phyloP scores from a whole-genome alignment of 257 asterid species.

The Lantana camara region DNA sequence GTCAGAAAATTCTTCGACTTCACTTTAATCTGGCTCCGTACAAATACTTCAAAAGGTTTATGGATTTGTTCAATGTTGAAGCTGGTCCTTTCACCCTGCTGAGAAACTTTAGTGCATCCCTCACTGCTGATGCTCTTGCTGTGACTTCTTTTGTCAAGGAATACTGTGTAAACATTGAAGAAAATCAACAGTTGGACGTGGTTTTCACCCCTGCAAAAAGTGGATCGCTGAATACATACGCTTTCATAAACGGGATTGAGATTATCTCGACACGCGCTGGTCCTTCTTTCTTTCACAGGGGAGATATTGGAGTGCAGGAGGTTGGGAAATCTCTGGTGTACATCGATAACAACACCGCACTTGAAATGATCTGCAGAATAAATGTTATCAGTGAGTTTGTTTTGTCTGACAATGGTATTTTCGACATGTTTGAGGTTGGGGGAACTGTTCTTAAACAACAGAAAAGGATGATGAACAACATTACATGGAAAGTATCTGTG shows the following conservation, averaged over 20 bases:
- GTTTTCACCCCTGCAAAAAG: constrained; percentile 22
- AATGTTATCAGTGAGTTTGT: constrained; percentile 39
- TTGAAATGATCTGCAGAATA: constrained; percentile 40
- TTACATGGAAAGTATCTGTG: constrained; percentile 41
- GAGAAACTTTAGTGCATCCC: constrained; percentile 33
- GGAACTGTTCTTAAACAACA: constrained; percentile 19
- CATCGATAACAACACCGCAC: constrained; percentile 45
- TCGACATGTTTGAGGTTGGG: constrained; percentile 38
- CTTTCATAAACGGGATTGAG: constrained; percentile 35
- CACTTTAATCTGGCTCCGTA: constrained; percentile 28
- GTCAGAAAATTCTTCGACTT: constrained; percentile 32
- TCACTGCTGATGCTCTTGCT: constrained; percentile 26
- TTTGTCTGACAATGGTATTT: constrained; percentile 30
- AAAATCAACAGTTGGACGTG: not conserved
- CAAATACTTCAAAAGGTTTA: constrained; percentile 1
- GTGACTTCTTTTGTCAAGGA: constrained; percentile 29
- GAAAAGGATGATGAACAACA: constrained; percentile 19
- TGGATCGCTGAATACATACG: constrained; percentile 7
- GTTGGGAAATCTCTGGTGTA: constrained; percentile 33
- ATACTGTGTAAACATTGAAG: constrained; percentile 19
- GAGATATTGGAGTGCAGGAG: constrained; percentile 19
- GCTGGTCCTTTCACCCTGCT: constrained; percentile 35
- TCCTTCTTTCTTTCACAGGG: constrained; percentile 12
- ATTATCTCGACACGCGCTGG: constrained; percentile 23
- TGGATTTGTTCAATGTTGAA: constrained; percentile 23